Evolutionary conservation across 2,329 filamentous ascomycete species (phyloP).

Genomic region (Ophiostoma sp.): DNA sequence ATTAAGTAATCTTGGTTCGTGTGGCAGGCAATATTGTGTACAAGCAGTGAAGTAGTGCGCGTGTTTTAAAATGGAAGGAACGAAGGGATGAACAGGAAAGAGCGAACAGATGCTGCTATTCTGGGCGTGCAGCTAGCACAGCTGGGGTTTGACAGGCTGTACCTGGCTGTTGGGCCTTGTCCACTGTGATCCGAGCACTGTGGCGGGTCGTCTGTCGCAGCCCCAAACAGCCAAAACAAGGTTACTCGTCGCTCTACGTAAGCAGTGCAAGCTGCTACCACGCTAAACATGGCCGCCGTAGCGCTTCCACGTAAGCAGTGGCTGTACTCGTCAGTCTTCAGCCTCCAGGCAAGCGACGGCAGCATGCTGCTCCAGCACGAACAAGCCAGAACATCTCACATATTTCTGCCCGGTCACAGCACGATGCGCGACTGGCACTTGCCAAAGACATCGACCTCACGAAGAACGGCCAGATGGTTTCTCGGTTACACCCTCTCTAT

Average conservation of each 20-base stretch:
- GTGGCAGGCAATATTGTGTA: background rate
- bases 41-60: background rate
- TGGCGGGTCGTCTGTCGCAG: background rate
- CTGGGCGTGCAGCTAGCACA: background rate
- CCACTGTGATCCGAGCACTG: background rate
- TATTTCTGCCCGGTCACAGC: too few relatives aligned
- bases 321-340: background rate
- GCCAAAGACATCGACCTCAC: background rate
- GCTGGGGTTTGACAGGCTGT: background rate
- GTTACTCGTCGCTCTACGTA: background rate
- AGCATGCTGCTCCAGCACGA: too few relatives aligned
- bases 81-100: background rate
- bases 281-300: background rate
- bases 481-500: background rate
- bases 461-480: background rate
- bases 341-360: too few relatives aligned
- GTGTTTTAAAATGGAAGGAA: background rate
- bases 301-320: background rate
- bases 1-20: background rate
- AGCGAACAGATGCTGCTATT: background rate
- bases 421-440: too few relatives aligned
- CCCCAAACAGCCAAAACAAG: slow-evolving; percentile 12
- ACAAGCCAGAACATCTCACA: too few relatives aligned
- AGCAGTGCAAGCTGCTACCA: background rate
- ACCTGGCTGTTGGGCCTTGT: background rate